A percentile compares a stretch with the other conserved stretches of the same genome.
These are phyloP conservation scores for Dispira parvispora DNA, from an alignment of 192 early-diverging fungal species.

Conservation along the genomic window DNA sequence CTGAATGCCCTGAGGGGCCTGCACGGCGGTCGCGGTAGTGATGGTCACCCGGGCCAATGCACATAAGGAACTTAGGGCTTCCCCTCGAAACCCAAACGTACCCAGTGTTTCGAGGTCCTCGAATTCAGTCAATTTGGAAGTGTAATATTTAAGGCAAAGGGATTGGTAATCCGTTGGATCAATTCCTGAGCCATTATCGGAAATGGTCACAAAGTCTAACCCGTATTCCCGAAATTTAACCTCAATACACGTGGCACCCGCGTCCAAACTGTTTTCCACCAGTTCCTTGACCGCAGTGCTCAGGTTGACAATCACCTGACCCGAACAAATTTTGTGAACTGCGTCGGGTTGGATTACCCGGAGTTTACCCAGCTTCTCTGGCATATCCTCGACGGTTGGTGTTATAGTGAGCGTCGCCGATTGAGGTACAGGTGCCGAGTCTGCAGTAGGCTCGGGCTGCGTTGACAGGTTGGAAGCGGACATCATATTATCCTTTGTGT, in stretches of 20 bases:
- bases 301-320: conserved; percentile 77
- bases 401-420: too few species aligned
- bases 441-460: too few species aligned
- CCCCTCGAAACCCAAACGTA: conserved; percentile 88
- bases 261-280: conserved; percentile 87
- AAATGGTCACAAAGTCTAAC: conserved; percentile 50
- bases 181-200: conserved; percentile 84
- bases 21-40: conserved; percentile 43
- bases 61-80: conserved; percentile 83
- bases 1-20: conserved; percentile 36
- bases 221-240: conserved; percentile 70
- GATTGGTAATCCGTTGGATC: conserved; percentile 33
- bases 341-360: conserved; percentile 34
- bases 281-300: conserved; percentile 81
- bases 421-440: too few species aligned
- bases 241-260: conserved; percentile 65
- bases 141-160: conserved; percentile 79
- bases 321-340: conserved; percentile 68
- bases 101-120: conserved; percentile 54
- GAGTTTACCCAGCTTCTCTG: not conserved
- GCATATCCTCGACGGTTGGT: too few species aligned
- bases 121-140: conserved; percentile 67
- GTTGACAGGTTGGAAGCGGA: too few species aligned
- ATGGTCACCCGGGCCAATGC: conserved; percentile 49
- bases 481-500: too few species aligned